These are phyloP conservation scores for Boletus reticulatus DNA, from an alignment of 768 basidiomycete genomes.

Conservation along the genomic window DNA sequence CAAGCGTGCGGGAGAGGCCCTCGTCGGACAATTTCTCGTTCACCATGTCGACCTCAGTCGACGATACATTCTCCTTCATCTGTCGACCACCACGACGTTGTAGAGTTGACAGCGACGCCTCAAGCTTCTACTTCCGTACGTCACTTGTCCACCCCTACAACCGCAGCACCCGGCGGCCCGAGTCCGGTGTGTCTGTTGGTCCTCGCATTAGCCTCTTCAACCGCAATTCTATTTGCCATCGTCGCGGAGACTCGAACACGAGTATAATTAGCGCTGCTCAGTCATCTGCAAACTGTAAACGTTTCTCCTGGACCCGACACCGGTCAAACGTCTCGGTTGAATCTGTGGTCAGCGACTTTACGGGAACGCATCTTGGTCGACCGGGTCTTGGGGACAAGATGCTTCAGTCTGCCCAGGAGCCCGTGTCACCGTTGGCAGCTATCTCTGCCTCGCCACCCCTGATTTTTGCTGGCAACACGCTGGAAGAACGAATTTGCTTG, in stretches of 20 bases:
- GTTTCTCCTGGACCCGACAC: slow-evolving; percentile 60
- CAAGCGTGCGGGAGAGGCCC: slow-evolving; percentile 52
- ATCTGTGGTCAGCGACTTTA: slow-evolving; percentile 64
- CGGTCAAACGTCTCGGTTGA: slow-evolving; percentile 58
- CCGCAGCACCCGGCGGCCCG: slow-evolving; percentile 58
- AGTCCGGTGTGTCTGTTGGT: slow-evolving; percentile 57
- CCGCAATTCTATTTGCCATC: slow-evolving; percentile 53
- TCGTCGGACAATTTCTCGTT: slow-evolving; percentile 59
- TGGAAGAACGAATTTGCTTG: slow-evolving; percentile 8
- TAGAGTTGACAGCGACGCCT: slow-evolving; percentile 73
- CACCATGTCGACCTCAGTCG: slow-evolving; percentile 51
- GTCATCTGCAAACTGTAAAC: slow-evolving; percentile 54
- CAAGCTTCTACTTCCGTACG: slow-evolving; percentile 67
- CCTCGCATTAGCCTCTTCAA: slow-evolving; percentile 77
- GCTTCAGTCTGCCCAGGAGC: slow-evolving; percentile 62
- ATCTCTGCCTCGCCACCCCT: slow-evolving; percentile 67
- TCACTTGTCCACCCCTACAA: slow-evolving; percentile 33
- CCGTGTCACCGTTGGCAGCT: slow-evolving; percentile 52
- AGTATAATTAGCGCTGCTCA: slow-evolving; percentile 59
- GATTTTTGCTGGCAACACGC: slow-evolving; percentile 29
- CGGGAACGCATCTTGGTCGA: slow-evolving; percentile 54
- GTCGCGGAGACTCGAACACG: slow-evolving; percentile 56
- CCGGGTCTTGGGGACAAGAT: slow-evolving; percentile 87
- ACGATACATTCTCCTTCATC: slow-evolving; percentile 74
- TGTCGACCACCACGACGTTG: slow-evolving; percentile 37